A percentile compares a stretch with the other conserved stretches of the same genome.
phyloP scores from a whole-genome alignment of 2,329 filamentous ascomycete genomes.

The Fusarium siculi region DNA sequence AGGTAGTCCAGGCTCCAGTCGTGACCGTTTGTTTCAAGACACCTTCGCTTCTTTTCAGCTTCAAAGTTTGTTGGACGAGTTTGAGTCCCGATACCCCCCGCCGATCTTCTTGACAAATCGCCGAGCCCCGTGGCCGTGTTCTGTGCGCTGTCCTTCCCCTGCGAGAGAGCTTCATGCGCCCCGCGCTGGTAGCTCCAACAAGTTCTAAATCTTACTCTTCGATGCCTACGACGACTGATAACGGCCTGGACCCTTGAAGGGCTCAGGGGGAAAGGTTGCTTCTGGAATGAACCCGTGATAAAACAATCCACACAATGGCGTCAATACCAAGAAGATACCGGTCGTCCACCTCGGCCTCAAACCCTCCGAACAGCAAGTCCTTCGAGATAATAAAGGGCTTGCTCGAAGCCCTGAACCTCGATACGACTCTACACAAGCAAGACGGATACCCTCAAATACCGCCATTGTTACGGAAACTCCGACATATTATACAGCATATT shows the following conservation, averaged over 20 bases:
- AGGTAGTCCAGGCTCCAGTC: constrained; percentile 45
- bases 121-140: constrained; percentile 12
- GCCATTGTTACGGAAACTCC: constrained; percentile 65
- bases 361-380: constrained; percentile 67
- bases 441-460: constrained; percentile 61
- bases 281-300: constrained; percentile 43
- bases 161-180: constrained; percentile 42
- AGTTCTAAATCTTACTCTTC: constrained; percentile 45
- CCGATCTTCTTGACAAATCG: background rate
- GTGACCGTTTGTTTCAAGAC: constrained; percentile 37
- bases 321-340: constrained; percentile 67
- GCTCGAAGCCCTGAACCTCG: constrained; percentile 58
- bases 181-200: constrained; percentile 44
- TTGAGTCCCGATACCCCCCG: background rate
- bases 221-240: constrained; percentile 49
- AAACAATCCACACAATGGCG: constrained; percentile 57
- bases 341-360: constrained; percentile 72
- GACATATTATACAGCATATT: constrained; percentile 73
- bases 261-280: constrained; percentile 46
- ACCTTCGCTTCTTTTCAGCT: constrained; percentile 35
- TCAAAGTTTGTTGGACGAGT: constrained; percentile 2
- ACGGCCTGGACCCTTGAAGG: constrained; percentile 52
- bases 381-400: constrained; percentile 67
- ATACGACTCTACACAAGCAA: constrained; percentile 47
- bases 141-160: constrained; percentile 20